Base-by-base conservation (phyloP, 1,284 basidiomycete genomes). In the Moesziomyces parantarcticus region DNA sequence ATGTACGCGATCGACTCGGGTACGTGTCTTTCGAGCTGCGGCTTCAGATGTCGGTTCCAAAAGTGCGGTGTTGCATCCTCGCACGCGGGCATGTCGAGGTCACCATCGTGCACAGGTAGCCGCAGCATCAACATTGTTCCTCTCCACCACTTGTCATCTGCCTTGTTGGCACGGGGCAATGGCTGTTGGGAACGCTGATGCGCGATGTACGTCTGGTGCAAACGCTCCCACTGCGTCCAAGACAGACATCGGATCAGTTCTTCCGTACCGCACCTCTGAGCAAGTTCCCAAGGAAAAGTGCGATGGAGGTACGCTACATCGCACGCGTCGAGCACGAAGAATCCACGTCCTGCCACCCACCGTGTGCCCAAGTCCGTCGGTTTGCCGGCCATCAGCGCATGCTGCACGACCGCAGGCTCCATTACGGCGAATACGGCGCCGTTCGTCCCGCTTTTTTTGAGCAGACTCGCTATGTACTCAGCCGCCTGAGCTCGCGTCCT, bases 1-100 rank as follows among this genome's bases (percentile, higher is more conserved):
- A 70, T 70, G 54, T 70, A 70, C 3, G 67, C 36, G 20, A 70
- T 50, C 13, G 61, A 60, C 26, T 65, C 67, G 22, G 57, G 47
- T 8, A 70, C 61, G 2, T 26, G 25, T 23, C 60, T 36, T 40
- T 70, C 67, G 41, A 70, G 61, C 22, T 50, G 57, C n/a, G 60
- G 57, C 29, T 70, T 70, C 34, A 70, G 45, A 23, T 60, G 58
- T 5, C 49, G 48, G 8, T 66, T 60, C 21, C 50, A 54, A 5
- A 59, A 46, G 5, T 39, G 29, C 10, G 52, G 52, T 16, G 63
- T 60, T 18, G 48, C 18, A 0, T 59, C 52, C 36, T 16, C 36
- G 3, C 36, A 3, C 16, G 16, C 36, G 36, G 36, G 36, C 2
- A 39, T 16, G 16, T 6, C 4, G 2, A 39, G 36, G 18, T 5